Conservation (phyloP, 768 basidiomycete species). For the Myochromella boudieri region DNA sequence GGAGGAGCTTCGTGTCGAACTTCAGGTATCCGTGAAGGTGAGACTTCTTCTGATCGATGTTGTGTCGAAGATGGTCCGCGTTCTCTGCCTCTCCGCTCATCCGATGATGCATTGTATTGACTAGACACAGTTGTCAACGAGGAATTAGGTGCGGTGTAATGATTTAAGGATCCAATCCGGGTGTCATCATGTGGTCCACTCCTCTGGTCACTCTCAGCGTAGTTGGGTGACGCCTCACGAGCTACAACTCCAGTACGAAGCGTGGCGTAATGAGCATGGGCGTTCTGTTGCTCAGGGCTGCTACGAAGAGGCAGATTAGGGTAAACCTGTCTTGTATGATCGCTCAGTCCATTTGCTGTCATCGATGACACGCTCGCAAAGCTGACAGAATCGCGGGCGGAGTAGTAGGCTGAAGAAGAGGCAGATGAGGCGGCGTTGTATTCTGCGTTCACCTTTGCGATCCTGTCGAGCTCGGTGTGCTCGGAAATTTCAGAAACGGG, state of each 20-base stretch:
- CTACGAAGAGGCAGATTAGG: conserved; percentile 17
- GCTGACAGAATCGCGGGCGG: conserved; percentile 8
- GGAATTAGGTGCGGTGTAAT: conserved; percentile 2
- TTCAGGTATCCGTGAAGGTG: conserved; percentile 13
- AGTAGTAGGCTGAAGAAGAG: conserved; percentile 27
- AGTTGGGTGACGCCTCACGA: too few relatives aligned
- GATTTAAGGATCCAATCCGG: background rate
- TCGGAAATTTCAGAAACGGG: conserved; percentile 36
- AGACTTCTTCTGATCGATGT: conserved; percentile 5
- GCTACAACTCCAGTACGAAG: conserved; percentile 3
- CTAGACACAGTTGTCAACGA: conserved; percentile 8
- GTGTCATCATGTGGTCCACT: too few relatives aligned
- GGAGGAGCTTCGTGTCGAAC: conserved; percentile 12
- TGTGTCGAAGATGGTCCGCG: conserved; percentile 4
- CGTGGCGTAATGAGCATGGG: background rate
- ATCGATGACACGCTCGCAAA: background rate
- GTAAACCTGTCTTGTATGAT: conserved; percentile 11
- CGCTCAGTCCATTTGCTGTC: background rate
- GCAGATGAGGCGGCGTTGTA: conserved; percentile 39
- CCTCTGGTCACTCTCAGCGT: too few relatives aligned
- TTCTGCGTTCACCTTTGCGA: conserved; percentile 42
- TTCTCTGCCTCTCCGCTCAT: background rate
- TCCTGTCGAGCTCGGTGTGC: conserved; percentile 36
- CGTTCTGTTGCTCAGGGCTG: conserved; percentile 20
- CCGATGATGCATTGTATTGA: conserved; percentile 9